Conservation (phyloP, 768 basidiomycete genomes). For the Amanita exitialis region DNA sequence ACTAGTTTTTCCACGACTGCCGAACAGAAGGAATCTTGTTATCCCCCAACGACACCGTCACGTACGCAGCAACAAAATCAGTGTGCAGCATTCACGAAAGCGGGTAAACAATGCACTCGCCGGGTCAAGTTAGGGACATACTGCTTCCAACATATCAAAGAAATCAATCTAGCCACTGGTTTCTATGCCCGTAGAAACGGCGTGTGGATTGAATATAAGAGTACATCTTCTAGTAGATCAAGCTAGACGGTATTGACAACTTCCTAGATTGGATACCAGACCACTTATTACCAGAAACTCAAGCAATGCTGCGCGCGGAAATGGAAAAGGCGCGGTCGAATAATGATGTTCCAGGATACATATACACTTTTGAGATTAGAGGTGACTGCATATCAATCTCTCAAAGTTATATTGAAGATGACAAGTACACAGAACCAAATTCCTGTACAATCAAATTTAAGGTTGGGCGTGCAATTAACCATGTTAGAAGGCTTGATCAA, state of each 20-base stretch:
- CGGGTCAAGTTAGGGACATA: constrained; percentile 43
- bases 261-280: constrained; percentile 56
- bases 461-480: constrained; percentile 70
- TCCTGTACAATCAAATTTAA: constrained; percentile 51
- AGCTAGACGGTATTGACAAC: constrained; percentile 3
- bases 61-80: constrained; percentile 23
- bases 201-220: constrained; percentile 47
- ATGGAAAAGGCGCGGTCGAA: constrained; percentile 39
- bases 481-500: constrained; percentile 62
- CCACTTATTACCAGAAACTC: constrained; percentile 54
- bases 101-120: constrained; percentile 52
- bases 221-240: constrained; percentile 23
- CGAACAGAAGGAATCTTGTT: constrained; percentile 8
- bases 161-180: constrained; percentile 40
- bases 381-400: constrained; percentile 25
- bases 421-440: constrained; percentile 12
- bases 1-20: constrained; percentile 9
- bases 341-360: constrained; percentile 63
- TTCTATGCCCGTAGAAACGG: constrained; percentile 44
- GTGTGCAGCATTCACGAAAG: constrained; percentile 58
- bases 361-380: constrained; percentile 75
- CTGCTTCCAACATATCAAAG: constrained; percentile 57
- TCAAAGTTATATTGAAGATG: background rate
- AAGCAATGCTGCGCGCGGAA: constrained; percentile 36
- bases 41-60: constrained; percentile 11